A percentile compares a stretch with the other conserved stretches of the same genome.
Conservation (phyloP, 441 rosid species). For the Manihot esculenta region DNA sequence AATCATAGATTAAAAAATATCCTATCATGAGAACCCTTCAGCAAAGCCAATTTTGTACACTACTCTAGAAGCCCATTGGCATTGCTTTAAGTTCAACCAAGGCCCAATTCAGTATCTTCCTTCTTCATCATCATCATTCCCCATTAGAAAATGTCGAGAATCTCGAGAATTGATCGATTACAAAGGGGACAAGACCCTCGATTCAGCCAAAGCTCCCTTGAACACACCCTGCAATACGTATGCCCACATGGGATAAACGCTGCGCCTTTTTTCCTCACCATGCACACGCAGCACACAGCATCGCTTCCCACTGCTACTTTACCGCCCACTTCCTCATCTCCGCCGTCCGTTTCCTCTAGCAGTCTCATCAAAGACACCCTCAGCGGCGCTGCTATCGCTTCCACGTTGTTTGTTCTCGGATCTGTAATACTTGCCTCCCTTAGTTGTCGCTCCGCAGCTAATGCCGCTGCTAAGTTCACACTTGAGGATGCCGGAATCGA, state of each 20-base stretch:
- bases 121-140: too few relatives aligned
- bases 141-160: not conserved
- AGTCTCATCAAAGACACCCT: constrained; percentile 73
- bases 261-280: constrained; percentile 79
- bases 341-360: constrained; percentile 60
- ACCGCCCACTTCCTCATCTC: constrained; percentile 28
- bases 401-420: constrained; percentile 1
- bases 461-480: constrained; percentile 81
- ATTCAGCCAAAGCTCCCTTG: constrained; percentile 6
- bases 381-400: constrained; percentile 22
- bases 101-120: too few relatives aligned
- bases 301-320: constrained; percentile 39
- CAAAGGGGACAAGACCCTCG: constrained; percentile 6
- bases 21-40: too few relatives aligned
- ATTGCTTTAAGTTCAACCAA: too few relatives aligned
- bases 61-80: too few relatives aligned
- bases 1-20: too few relatives aligned
- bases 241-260: constrained; percentile 97
- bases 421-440: constrained; percentile 18
- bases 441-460: constrained; percentile 73
- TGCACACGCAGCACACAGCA: constrained; percentile 90
- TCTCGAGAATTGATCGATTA: not conserved
- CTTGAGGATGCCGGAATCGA: constrained; percentile 31
- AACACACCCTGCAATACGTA: constrained; percentile 51
- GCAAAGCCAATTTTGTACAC: too few relatives aligned